Conservation (phyloP, 345 rosid species). For the Limnanthes douglasii region DNA sequence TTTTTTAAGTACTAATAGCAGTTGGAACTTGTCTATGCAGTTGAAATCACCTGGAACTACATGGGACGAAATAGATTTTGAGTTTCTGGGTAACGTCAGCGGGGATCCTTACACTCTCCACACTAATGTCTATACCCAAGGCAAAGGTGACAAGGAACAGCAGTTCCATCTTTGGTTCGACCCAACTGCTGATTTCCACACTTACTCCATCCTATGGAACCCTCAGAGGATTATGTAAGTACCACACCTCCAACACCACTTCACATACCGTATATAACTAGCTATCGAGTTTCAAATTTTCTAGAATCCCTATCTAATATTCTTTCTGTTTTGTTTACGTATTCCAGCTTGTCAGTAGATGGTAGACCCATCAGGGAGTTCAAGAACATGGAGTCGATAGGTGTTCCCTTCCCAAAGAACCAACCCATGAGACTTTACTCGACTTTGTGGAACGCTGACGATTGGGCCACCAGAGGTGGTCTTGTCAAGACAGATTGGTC, state of each 20-base stretch:
- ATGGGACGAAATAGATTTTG: constrained; percentile 48
- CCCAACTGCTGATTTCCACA: constrained; percentile 29
- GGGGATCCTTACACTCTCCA: constrained; percentile 48
- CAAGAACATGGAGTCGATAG: constrained; percentile 37
- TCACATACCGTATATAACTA: too few relatives aligned
- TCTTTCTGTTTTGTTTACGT: background rate
- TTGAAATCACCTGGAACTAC: constrained; percentile 26
- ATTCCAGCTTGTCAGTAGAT: constrained; percentile 32
- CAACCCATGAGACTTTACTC: constrained; percentile 50
- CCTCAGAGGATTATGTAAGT: constrained; percentile 27
- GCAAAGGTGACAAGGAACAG: constrained; percentile 37
- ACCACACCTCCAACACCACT: too few relatives aligned
- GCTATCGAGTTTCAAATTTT: background rate
- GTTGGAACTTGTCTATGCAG: constrained; percentile 12
- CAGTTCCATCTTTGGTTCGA: constrained; percentile 46
- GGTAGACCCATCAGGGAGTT: constrained; percentile 52
- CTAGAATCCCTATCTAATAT: background rate
- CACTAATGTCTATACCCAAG: constrained; percentile 35
- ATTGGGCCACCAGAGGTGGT: constrained; percentile 73
- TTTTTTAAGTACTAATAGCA: background rate
- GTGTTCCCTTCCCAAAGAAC: constrained; percentile 38
- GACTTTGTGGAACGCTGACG: constrained; percentile 55
- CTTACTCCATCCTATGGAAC: constrained; percentile 37
- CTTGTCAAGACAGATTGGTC: constrained; percentile 53
- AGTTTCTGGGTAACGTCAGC: constrained; percentile 39